A percentile compares a stretch with the other conserved stretches of the same genome.
phyloP scores from a whole-genome alignment of 495 filamentous ascomycete species.

The Diplogelasinospora grovesii region DNA sequence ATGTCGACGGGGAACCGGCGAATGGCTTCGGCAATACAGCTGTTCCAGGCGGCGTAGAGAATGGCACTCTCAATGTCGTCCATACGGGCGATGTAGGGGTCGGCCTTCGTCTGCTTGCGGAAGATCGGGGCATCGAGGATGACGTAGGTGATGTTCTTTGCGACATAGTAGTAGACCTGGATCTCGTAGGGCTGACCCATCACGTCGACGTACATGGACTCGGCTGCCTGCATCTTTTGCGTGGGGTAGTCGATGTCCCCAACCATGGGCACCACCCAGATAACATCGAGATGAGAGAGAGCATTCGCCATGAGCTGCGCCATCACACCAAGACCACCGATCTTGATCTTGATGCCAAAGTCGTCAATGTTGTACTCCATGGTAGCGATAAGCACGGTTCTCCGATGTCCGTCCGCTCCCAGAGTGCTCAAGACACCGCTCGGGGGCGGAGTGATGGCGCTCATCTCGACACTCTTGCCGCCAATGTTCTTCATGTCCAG shows the following conservation, averaged over 20 bases:
- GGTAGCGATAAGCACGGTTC: constrained; percentile 59
- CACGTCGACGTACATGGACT: constrained; percentile 60
- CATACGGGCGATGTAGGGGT: constrained; percentile 69
- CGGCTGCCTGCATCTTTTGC: constrained; percentile 45
- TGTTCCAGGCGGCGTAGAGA: constrained; percentile 70
- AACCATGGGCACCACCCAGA: constrained; percentile 74
- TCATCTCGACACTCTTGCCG: constrained; percentile 29
- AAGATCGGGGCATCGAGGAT: constrained; percentile 66
- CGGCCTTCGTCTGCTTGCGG: constrained; percentile 57
- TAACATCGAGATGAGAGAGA: constrained; percentile 58
- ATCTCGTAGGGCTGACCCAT: constrained; percentile 59
- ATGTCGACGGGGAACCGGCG: constrained; percentile 58
- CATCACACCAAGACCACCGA: constrained; percentile 67
- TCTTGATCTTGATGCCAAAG: constrained; percentile 67
- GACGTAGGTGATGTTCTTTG: constrained; percentile 67
- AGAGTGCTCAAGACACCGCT: constrained; percentile 11
- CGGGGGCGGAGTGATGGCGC: constrained; percentile 21
- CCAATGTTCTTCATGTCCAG: constrained; percentile 44
- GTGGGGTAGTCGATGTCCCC: constrained; percentile 60
- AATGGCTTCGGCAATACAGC: constrained; percentile 59
- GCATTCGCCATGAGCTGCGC: constrained; percentile 66
- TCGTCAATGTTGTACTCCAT: constrained; percentile 73
- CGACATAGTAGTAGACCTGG: constrained; percentile 57
- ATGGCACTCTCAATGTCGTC: constrained; percentile 67
- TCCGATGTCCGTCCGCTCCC: constrained; percentile 24